Evolutionary conservation across 768 basidiomycete genomes (phyloP).

Genomic region (Boletus sensibilis): DNA sequence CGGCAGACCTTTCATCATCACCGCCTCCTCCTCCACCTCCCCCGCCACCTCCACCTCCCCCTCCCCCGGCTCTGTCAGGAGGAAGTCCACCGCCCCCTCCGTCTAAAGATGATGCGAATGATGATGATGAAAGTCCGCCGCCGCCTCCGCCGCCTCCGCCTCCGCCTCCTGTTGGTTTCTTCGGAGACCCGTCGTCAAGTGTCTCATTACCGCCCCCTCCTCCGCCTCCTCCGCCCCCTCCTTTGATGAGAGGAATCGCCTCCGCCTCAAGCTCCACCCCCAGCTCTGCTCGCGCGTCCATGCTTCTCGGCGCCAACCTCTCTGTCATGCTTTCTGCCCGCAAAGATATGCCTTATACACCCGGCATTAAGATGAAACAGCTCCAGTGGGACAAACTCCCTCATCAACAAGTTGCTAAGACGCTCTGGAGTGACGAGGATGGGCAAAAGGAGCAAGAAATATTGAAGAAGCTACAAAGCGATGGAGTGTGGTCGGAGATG

Average conservation of each 20-base stretch:
- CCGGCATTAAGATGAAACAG: slow-evolving; percentile 94
- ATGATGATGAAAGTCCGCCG: slow-evolving; percentile 25
- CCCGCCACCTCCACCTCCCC: slow-evolving; percentile 19
- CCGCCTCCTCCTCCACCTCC: slow-evolving; percentile 17
- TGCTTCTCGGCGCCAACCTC: slow-evolving; percentile 57
- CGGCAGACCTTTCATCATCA: slow-evolving; percentile 26
- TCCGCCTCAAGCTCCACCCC: slow-evolving; percentile 40
- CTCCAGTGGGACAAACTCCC: slow-evolving; percentile 99
- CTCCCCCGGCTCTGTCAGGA: slow-evolving; percentile 10
- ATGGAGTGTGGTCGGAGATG: slow-evolving; percentile 94
- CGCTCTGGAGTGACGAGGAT: slow-evolving; percentile 78
- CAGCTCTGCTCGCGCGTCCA: slow-evolving; percentile 57
- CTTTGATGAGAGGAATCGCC: slow-evolving; percentile 26
- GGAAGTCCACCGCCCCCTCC: slow-evolving; percentile 11
- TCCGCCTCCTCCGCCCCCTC: slow-evolving; percentile 39
- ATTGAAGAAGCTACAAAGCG: slow-evolving; percentile 74
- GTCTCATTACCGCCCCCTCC: slow-evolving; percentile 30
- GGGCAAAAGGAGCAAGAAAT: slow-evolving; percentile 71
- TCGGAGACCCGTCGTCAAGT: slow-evolving; percentile 28
- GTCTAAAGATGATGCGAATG: slow-evolving; percentile 15
- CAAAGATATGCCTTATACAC: slow-evolving; percentile 83
- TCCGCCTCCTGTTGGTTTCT: slow-evolving; percentile 37
- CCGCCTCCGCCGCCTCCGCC: slow-evolving; percentile 29
- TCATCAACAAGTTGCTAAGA: slow-evolving; percentile 80
- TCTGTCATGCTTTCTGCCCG: slow-evolving; percentile 58